Evolutionary conservation across 495 filamentous ascomycete species (phyloP).

Genomic region (Usnea hakonensis): DNA sequence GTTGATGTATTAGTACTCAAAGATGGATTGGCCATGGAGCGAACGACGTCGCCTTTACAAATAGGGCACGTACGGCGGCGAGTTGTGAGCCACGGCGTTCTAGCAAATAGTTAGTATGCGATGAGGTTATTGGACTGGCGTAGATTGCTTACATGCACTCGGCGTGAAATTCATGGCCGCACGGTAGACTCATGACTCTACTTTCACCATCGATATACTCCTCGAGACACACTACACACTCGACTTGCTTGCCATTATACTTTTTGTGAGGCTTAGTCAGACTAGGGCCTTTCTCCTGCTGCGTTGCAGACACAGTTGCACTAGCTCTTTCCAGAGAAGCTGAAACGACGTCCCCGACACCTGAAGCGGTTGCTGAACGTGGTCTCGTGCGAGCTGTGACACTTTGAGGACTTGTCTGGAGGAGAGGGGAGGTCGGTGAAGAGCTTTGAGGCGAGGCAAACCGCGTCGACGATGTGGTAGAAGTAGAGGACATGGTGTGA

Average conservation of each 20-base stretch:
- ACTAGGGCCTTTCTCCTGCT: conserved; percentile 45
- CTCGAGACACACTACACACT: conserved; percentile 97
- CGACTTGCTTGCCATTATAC: conserved; percentile 78
- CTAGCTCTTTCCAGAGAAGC: conserved; percentile 31
- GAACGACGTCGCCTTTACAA: conserved; percentile 94
- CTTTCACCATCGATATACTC: conserved; percentile 95
- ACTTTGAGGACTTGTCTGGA: conserved; percentile 38
- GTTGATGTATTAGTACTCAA: conserved; percentile 42
- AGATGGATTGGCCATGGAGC: conserved; percentile 41
- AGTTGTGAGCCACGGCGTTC: conserved; percentile 96
- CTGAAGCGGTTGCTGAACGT: conserved; percentile 59
- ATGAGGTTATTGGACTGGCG: not conserved
- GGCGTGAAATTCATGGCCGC: conserved; percentile 94
- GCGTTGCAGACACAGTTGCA: conserved; percentile 29
- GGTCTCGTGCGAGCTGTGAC: conserved; percentile 46
- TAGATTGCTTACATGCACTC: conserved; percentile 87
- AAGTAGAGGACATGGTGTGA: conserved; percentile 64
- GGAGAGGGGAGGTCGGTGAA: conserved; percentile 68
- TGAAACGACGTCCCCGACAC: conserved; percentile 41
- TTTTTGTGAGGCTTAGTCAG: conserved; percentile 61
- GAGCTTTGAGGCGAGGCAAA: conserved; percentile 48
- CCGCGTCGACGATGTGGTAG: conserved; percentile 48
- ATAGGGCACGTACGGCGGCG: conserved; percentile 93
- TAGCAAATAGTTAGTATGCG: conserved; percentile 33
- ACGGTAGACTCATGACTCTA: conserved; percentile 94